phyloP scores from a whole-genome alignment of 176 grass and related monocot species.

The Oryza meridionalis region DNA sequence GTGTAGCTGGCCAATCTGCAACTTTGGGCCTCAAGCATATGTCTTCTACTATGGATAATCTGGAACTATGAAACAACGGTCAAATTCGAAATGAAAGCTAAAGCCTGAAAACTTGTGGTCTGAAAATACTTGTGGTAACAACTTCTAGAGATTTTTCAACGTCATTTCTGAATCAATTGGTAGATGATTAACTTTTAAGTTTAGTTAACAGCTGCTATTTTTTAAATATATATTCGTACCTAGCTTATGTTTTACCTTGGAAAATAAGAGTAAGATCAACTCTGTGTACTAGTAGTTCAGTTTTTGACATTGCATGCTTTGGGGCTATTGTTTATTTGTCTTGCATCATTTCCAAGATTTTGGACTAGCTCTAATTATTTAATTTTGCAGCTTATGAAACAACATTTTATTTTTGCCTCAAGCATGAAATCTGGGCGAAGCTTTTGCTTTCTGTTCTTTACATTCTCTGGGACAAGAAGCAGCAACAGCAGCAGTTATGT shows the following conservation, averaged over 20 bases:
- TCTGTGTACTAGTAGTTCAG: background rate
- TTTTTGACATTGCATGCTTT: background rate
- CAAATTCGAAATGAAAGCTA: background rate
- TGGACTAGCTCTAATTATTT: background rate
- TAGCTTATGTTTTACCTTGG: background rate
- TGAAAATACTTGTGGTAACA: background rate
- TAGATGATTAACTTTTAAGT: background rate
- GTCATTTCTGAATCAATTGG: background rate
- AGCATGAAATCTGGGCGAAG: background rate
- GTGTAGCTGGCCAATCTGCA: background rate
- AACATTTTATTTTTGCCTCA: background rate
- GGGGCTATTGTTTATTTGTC: background rate
- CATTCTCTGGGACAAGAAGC: background rate
- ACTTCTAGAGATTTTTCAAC: background rate
- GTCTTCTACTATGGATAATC: background rate
- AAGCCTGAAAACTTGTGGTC: background rate
- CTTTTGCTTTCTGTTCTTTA: constrained; percentile 6
- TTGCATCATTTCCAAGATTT: background rate
- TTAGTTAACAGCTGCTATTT: background rate
- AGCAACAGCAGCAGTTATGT: background rate
- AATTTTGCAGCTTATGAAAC: background rate
- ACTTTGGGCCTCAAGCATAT: background rate
- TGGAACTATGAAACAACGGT: background rate
- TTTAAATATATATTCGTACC: background rate
- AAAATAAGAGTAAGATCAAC: background rate